Percentiles rank a stretch among this genome's conserved stretches.
Evolutionary conservation across 164 flowering plant genomes (phyloP).

Genomic region (Liriodendron chinense): DNA sequence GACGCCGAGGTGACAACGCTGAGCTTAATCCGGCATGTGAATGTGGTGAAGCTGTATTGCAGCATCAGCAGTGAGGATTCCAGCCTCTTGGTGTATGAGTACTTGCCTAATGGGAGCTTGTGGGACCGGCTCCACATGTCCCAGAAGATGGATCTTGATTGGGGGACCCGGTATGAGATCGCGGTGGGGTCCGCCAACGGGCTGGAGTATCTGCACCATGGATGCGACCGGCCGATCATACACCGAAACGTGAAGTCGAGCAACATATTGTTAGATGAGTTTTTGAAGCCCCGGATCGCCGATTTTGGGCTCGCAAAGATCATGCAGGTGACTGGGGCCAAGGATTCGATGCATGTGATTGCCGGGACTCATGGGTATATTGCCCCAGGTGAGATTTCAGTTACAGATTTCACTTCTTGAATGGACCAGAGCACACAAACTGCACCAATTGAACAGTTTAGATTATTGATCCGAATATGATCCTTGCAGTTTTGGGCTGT

Average conservation of each 20-base stretch:
- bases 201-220: conserved; percentile 73
- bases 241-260: conserved; percentile 73
- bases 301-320: conserved; percentile 69
- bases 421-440: no score
- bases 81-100: conserved; percentile 67
- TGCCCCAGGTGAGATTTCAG: conserved; percentile 52
- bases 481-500: neutral
- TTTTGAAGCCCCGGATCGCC: conserved; percentile 56
- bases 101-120: conserved; percentile 66
- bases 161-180: conserved; percentile 57
- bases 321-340: conserved; percentile 22
- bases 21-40: conserved; percentile 68
- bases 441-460: no score
- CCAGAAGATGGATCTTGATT: conserved; percentile 41
- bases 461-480: no score
- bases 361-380: conserved; percentile 76
- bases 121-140: conserved; percentile 66
- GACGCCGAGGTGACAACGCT: conserved; percentile 72
- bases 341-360: conserved; percentile 36
- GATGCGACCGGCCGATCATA: conserved; percentile 51
- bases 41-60: conserved; percentile 74
- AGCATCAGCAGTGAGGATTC: conserved; percentile 74
- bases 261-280: conserved; percentile 53
- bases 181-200: conserved; percentile 78
- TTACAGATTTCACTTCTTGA: neutral